Evolutionary conservation across 225 moss, liverwort and hornwort genomes (phyloP).

Genomic region (Pseudisothecium myosuroides): DNA sequence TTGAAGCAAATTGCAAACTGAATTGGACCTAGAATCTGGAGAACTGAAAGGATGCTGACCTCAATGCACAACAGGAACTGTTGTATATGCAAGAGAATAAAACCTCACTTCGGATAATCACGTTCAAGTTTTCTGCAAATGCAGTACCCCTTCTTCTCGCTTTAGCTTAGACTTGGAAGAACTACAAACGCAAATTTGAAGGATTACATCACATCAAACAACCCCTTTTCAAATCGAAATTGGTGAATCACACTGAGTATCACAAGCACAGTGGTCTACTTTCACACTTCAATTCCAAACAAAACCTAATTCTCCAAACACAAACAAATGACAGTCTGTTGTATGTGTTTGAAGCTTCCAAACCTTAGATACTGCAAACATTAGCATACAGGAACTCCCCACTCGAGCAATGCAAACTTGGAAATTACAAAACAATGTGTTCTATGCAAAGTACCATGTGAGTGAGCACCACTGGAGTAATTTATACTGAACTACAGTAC

Average conservation of each 20-base stretch:
- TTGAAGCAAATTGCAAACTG: neutral
- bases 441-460: neutral
- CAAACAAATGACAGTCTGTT: neutral
- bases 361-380: neutral
- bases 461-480: neutral
- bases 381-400: neutral
- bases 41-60: neutral
- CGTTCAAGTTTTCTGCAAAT: neutral
- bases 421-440: neutral
- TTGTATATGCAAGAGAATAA: neutral
- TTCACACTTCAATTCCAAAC: neutral
- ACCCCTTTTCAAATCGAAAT: neutral
- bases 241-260: neutral
- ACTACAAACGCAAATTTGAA: neutral
- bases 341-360: neutral
- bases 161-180: too few relatives aligned
- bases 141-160: too few relatives aligned
- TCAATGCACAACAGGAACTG: neutral
- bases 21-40: neutral
- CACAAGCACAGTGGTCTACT: neutral
- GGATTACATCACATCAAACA: neutral
- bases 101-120: neutral
- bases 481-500: too few relatives aligned
- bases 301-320: neutral
- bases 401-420: neutral